Evolutionary conservation across 805 yeast genomes (phyloP), one percentile per base, ranked within the genome.

Genomic region (Ogataea allantospora): DNA sequence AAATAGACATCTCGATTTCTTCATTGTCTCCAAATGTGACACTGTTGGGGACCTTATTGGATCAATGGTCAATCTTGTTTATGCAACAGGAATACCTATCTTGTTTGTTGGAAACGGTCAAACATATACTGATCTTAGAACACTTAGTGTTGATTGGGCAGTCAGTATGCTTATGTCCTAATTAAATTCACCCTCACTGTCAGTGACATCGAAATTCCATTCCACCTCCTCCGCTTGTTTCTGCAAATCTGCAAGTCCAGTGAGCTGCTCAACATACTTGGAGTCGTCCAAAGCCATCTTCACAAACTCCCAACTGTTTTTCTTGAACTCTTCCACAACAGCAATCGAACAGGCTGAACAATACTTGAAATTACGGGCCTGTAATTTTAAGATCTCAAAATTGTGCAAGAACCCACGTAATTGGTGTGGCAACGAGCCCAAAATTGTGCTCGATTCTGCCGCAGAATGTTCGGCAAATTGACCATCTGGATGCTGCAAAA

Each of bases 1-100:
- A 39, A 75, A 72, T 25, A 69, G 98, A 38, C 72, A 76, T 27
- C 67, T 91, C 29, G 97, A 93, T 61, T 93, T 89, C 58, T 93
- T 91, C 65, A 82, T 91, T 42, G 83, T 91, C 25, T 84, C 95
- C 33, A 91, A 91, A 60, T 93, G 96, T 53, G 99, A 91, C 59
- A 93, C 99, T 0, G 99, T 91, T 19, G 99, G 98, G 20, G 96
- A 88, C 54, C 73, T 91, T 77, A 81, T 91, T 29, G 99, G 99
- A 16, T 81, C 96, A 2, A 86, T 91, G 87, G 96, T 91, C 17
- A 93, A 93, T 60, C 87, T 91, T 95, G 96, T 95, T 2, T 85
- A 85, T 69, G 89, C 96, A 5, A 93, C 98, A 0, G 87, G 89
- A 21, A 93, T 91, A 15, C 99, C 99, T 0, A 93, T 91, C 24